Evolutionary conservation across 495 filamentous ascomycete species (phyloP), one percentile per base, ranked within the genome.

Genomic region (Pyronema omphalodes): DNA sequence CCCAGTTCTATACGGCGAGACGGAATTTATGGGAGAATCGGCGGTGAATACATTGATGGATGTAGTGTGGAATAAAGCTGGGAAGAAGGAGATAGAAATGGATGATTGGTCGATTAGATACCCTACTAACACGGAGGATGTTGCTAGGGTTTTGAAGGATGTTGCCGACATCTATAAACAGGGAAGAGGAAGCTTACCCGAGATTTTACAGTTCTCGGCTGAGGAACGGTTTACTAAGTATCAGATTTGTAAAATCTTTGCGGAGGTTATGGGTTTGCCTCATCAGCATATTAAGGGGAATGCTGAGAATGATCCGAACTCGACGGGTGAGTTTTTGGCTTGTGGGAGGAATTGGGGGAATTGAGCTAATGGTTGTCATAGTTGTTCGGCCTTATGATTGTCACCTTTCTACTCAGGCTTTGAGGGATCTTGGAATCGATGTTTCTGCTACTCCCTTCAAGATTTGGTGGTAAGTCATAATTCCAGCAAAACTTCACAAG

Each of bases 151-250:
- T 39, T 78, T 79, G 58, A 70, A 75, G 9, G 80, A 84, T 54
- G 71, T 93, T 23, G 79, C 82, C 15, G 74, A 71, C 49, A 79
- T 80, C 63, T 88, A 87, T 60, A 35, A 33, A 3, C 9, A 44
- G 18, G 34, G 23, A 1, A 1, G 12, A 3, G 50, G 35, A 37
- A 37, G 23, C 11, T 67, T 93, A 52, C 87, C 88, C 0, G 74
- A 67, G 48, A 77, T 88, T 51, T 72, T 94, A 12, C 88, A 95
- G 56, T 93, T 95, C 71, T 83, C 82, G 3, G 83, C 84, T 19
- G 88, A 94, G 68, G 84, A 91, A 57, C 74, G 74, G 56, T 83
- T 80, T 69, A 94, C 88, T 44, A 94, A 94, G 71, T 94, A 88
- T 64, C 79, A 88, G 67, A 94, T 95, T 44, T 88, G 83, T 64